Evolutionary conservation across 768 basidiomycete genomes (phyloP).

Genomic region (Mycena alexandri): DNA sequence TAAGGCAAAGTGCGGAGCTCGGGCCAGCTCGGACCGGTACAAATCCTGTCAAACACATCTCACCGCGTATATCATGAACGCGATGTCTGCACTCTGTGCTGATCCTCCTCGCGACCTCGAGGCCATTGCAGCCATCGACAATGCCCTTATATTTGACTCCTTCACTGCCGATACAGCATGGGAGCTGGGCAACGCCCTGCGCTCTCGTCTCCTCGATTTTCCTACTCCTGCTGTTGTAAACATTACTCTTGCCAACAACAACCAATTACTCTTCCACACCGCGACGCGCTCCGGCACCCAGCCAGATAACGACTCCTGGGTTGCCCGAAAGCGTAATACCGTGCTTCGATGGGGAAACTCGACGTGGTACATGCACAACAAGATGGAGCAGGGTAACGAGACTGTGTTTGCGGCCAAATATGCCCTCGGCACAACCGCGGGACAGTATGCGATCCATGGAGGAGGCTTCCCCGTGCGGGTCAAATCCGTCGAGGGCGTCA

Average conservation of each 20-base stretch:
- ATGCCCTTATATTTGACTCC: constrained; percentile 40
- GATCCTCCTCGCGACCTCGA: constrained; percentile 37
- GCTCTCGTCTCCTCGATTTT: constrained; percentile 38
- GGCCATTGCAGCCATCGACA: constrained; percentile 42
- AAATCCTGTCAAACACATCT: no score
- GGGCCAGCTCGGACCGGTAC: no score
- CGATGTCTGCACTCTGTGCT: constrained; percentile 1
- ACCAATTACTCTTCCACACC: constrained; percentile 49
- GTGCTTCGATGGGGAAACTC: constrained; percentile 49
- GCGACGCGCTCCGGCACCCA: constrained; percentile 44
- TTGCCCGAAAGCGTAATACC: constrained; percentile 48
- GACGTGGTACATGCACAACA: constrained; percentile 41
- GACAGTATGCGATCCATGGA: constrained; percentile 46
- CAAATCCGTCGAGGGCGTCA: constrained; percentile 40
- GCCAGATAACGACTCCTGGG: constrained; percentile 49
- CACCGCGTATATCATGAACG: no score
- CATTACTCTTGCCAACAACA: constrained; percentile 45
- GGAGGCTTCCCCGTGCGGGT: constrained; percentile 52
- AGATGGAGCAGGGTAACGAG: constrained; percentile 25
- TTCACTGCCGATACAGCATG: constrained; percentile 51
- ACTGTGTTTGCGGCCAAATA: constrained; percentile 36
- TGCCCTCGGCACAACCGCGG: constrained; percentile 43
- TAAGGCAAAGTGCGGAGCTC: no score
- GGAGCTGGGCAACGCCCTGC: constrained; percentile 47
- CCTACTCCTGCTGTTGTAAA: constrained; percentile 43